Percentiles rank a stretch among this genome's conserved stretches.
Evolutionary conservation across 768 basidiomycete species (phyloP).

Genomic region (Lactarius indigo): DNA sequence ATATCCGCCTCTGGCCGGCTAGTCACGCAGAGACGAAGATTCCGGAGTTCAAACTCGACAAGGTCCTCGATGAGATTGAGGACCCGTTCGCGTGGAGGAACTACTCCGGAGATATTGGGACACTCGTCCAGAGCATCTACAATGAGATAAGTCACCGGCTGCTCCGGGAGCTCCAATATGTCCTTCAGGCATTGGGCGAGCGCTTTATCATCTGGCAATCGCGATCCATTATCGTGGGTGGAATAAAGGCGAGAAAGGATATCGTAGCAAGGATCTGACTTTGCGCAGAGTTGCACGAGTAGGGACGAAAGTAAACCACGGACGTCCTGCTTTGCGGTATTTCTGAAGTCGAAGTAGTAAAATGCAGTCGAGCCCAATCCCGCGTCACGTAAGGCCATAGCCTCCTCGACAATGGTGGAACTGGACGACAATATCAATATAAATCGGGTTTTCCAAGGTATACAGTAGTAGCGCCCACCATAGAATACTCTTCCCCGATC

Average conservation of each 20-base stretch:
- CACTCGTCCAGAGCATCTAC: constrained; percentile 14
- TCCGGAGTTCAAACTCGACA: background rate
- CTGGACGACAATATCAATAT: background rate
- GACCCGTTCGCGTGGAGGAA: constrained; percentile 1
- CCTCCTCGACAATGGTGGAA: background rate
- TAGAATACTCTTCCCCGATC: constrained; percentile 5
- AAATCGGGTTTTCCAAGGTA: background rate
- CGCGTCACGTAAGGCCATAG: background rate
- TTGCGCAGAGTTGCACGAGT: background rate
- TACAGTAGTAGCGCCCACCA: background rate
- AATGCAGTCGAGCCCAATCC: background rate
- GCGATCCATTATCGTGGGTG: background rate
- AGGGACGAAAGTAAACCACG: constrained; percentile 1
- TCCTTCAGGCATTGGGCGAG: constrained; percentile 6
- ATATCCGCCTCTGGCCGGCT: constrained; percentile 13
- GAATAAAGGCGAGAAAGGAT: constrained; percentile 1
- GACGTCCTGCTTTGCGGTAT: background rate
- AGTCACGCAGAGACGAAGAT: constrained; percentile 4
- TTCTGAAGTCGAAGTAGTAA: constrained; percentile 5
- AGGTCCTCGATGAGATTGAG: background rate
- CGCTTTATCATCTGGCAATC: background rate
- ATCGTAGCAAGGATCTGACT: background rate
- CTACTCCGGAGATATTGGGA: constrained; percentile 2
- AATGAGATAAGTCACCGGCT: background rate
- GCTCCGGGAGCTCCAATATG: background rate